These are phyloP conservation scores for Hypoxylon lenormandii DNA, from an alignment of 495 filamentous ascomycete species.

Conservation along the genomic window DNA sequence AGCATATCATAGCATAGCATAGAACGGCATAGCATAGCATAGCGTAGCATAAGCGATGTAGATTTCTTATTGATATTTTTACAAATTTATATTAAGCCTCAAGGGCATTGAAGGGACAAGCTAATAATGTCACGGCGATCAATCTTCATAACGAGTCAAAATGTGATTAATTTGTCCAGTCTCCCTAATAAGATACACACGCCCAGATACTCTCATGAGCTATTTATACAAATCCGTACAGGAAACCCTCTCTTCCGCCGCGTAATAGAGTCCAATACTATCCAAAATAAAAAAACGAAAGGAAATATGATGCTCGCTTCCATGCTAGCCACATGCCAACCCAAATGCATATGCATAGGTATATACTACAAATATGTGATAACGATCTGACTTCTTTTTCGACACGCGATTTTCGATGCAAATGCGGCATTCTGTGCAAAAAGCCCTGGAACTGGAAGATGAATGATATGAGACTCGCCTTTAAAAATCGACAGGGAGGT, in stretches of 20 bases:
- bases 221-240: slow-evolving; percentile 17
- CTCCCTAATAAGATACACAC: not conserved
- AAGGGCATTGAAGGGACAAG: too few species aligned
- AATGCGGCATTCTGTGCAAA: slow-evolving; percentile 29
- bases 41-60: too few species aligned
- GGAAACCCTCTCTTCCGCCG: not conserved
- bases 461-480: slow-evolving; percentile 5
- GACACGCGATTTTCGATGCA: slow-evolving; percentile 15
- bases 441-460: not conserved
- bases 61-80: too few species aligned
- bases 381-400: slow-evolving; percentile 9
- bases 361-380: slow-evolving; percentile 23
- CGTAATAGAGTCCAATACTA: not conserved
- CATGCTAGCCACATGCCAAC: slow-evolving; percentile 35
- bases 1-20: too few species aligned
- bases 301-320: slow-evolving; percentile 31
- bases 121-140: too few species aligned
- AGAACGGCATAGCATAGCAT: too few species aligned
- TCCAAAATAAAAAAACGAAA: slow-evolving; percentile 9
- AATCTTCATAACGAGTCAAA: too few species aligned
- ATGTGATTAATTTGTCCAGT: slow-evolving; percentile 15
- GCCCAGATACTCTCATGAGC: not conserved
- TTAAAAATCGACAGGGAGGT: not conserved
- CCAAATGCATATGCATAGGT: slow-evolving; percentile 9
- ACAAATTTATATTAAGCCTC: too few species aligned